A percentile compares a stretch with the other conserved stretches of the same genome.
These are phyloP conservation scores for Crataegus laevigata DNA, from an alignment of 306 rosid genomes.

Conservation along the genomic window DNA sequence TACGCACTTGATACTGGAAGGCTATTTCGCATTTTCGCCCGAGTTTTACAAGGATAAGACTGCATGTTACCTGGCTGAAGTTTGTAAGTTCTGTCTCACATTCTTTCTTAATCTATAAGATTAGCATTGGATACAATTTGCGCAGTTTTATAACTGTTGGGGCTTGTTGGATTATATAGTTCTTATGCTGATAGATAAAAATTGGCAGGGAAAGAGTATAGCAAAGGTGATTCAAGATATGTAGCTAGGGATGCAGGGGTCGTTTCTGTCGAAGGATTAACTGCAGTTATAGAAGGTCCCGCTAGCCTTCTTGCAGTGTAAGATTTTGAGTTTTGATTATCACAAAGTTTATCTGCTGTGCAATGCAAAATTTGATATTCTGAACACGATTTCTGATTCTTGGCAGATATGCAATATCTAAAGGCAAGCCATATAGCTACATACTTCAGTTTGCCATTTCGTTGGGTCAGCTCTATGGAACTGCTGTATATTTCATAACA, in stretches of 20 bases:
- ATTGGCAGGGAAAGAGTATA: slow-evolving; percentile 87
- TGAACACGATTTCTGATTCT: neutral
- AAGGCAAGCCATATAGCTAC: slow-evolving; percentile 62
- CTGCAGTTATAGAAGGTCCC: slow-evolving; percentile 77
- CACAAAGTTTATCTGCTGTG: neutral
- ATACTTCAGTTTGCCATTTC: slow-evolving; percentile 82
- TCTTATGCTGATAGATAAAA: neutral
- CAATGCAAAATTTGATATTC: neutral
- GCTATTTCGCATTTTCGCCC: slow-evolving; percentile 73
- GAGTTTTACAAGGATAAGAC: slow-evolving; percentile 73
- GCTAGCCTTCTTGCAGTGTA: slow-evolving; percentile 80
- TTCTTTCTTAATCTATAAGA: neutral
- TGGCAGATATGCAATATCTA: slow-evolving; percentile 73
- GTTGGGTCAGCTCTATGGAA: slow-evolving; percentile 80
- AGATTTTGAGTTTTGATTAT: slow-evolving; percentile 17
- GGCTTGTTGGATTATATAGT: neutral
- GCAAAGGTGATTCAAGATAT: slow-evolving; percentile 97
- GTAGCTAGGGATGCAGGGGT: slow-evolving; percentile 63
- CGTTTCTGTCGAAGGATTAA: slow-evolving; percentile 69
- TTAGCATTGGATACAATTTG: neutral
- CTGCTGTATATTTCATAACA: slow-evolving; percentile 57
- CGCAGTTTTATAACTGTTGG: neutral
- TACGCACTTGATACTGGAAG: slow-evolving; percentile 69
- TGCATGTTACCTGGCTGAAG: slow-evolving; percentile 72
- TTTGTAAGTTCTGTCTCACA: slow-evolving; percentile 50